A percentile compares a stretch with the other conserved stretches of the same genome.
phyloP scores from a whole-genome alignment of 495 filamentous ascomycete genomes.

The Cenococcum geophilum region DNA sequence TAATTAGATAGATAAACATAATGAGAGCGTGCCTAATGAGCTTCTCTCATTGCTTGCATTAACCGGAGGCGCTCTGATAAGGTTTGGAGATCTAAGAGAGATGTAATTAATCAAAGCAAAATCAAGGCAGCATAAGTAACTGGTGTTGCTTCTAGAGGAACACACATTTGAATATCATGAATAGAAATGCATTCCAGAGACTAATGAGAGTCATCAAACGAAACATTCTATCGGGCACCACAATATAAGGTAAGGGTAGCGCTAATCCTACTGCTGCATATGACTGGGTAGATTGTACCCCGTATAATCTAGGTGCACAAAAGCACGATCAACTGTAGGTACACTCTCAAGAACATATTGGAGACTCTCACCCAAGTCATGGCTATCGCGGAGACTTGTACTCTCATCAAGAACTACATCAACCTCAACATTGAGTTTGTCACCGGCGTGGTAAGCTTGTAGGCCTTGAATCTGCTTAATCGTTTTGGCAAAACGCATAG shows the following conservation, averaged over 20 bases:
- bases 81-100: too few species aligned
- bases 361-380: slow-evolving; percentile 82
- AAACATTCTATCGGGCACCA: not conserved
- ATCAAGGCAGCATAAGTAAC: too few species aligned
- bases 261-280: slow-evolving; percentile 62
- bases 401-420: slow-evolving; percentile 76
- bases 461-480: slow-evolving; percentile 84
- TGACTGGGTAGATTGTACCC: slow-evolving; percentile 79
- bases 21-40: too few species aligned
- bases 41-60: too few species aligned
- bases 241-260: not conserved
- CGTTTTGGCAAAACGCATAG: slow-evolving; percentile 87
- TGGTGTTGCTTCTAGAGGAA: too few species aligned
- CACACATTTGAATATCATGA: too few species aligned
- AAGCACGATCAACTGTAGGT: slow-evolving; percentile 55
- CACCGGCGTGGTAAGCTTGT: slow-evolving; percentile 82
- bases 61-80: too few species aligned
- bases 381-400: slow-evolving; percentile 73
- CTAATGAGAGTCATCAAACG: not conserved
- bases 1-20: too few species aligned
- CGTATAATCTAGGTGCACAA: slow-evolving; percentile 79
- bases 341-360: slow-evolving; percentile 89
- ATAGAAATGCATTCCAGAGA: too few species aligned
- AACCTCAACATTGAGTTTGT: slow-evolving; percentile 82
- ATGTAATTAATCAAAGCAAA: too few species aligned